Percentiles rank a stretch among this genome's conserved stretches.
These are phyloP conservation scores for Periconia digitata DNA, from an alignment of 2,329 filamentous ascomycete species.

Conservation along the genomic window DNA sequence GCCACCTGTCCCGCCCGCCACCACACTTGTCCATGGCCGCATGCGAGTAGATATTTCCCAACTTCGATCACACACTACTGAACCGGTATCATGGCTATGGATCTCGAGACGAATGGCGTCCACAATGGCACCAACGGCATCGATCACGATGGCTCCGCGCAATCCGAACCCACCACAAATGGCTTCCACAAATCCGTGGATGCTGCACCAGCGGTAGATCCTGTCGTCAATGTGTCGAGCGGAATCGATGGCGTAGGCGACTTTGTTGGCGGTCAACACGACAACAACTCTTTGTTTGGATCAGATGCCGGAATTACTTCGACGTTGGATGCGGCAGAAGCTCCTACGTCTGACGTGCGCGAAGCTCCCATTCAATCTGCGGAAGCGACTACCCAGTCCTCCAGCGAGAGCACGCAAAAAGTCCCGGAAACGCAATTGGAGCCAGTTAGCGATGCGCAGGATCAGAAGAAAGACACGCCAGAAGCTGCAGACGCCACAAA, in stretches of 20 bases:
- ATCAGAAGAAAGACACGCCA: constrained; percentile 21
- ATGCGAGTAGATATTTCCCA: constrained; percentile 44
- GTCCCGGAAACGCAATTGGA: constrained; percentile 33
- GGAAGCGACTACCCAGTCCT: constrained; percentile 6
- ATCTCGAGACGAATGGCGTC: constrained; percentile 54
- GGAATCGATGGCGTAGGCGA: constrained; percentile 48
- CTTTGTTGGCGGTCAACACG: constrained; percentile 45
- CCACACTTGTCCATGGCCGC: constrained; percentile 35
- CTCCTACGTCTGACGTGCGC: constrained; percentile 40
- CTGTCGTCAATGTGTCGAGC: constrained; percentile 44
- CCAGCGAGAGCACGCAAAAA: constrained; percentile 29
- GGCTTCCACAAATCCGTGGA: constrained; percentile 30
- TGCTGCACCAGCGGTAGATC: constrained; percentile 37
- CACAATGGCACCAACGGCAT: constrained; percentile 57
- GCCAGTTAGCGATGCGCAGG: constrained; percentile 26
- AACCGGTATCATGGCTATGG: constrained; percentile 40
- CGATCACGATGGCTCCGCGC: constrained; percentile 21
- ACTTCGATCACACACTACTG: constrained; percentile 21
- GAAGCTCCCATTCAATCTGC: constrained; percentile 27
- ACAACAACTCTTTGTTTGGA: constrained; percentile 44
- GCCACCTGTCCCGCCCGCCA: constrained; percentile 9
- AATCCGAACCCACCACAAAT: constrained; percentile 31
- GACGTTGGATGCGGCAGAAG: constrained; percentile 44
- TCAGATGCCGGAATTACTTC: constrained; percentile 31
- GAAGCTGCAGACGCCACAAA: constrained; percentile 6